These are phyloP conservation scores for Neurospora sp. DNA, from an alignment of 495 filamentous ascomycete species.

Conservation along the genomic window DNA sequence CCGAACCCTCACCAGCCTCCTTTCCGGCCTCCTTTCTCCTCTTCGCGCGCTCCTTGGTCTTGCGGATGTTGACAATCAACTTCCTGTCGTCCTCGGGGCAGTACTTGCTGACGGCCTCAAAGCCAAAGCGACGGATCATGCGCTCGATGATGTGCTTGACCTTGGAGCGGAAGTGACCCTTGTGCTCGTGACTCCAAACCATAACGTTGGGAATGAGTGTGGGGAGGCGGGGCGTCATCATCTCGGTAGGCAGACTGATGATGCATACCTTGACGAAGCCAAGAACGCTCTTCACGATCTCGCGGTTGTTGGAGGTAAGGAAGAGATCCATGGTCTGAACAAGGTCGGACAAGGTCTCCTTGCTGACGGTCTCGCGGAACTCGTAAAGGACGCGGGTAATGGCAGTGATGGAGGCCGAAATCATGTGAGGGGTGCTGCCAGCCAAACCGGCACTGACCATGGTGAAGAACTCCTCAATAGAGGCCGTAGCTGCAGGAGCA, in stretches of 20 bases:
- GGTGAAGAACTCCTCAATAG: slow-evolving; percentile 89
- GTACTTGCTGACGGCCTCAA: slow-evolving; percentile 60
- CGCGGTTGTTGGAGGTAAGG: slow-evolving; percentile 86
- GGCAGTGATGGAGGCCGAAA: slow-evolving; percentile 86
- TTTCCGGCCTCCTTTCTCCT: slow-evolving; percentile 65
- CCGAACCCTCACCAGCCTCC: slow-evolving; percentile 33
- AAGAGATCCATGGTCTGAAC: slow-evolving; percentile 91
- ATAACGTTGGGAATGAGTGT: slow-evolving; percentile 79
- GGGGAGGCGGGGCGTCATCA: slow-evolving; percentile 62
- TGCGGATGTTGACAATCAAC: slow-evolving; percentile 84
- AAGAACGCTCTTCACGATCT: slow-evolving; percentile 85
- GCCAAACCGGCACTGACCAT: slow-evolving; percentile 96
- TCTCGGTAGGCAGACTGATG: slow-evolving; percentile 65
- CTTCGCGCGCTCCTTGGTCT: slow-evolving; percentile 81
- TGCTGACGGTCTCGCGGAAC: slow-evolving; percentile 53
- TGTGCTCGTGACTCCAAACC: slow-evolving; percentile 96
- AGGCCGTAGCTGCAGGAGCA: slow-evolving; percentile 65
- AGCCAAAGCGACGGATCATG: slow-evolving; percentile 82
- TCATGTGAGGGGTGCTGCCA: slow-evolving; percentile 85
- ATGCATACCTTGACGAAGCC: slow-evolving; percentile 95
- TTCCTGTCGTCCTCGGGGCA: slow-evolving; percentile 81
- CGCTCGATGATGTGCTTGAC: slow-evolving; percentile 96
- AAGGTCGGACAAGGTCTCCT: slow-evolving; percentile 55
- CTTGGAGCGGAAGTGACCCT: slow-evolving; percentile 87
- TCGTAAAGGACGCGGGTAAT: slow-evolving; percentile 85